Base-by-base conservation (phyloP, 805 yeast genomes). In the Metschnikowia borealis region DNA sequence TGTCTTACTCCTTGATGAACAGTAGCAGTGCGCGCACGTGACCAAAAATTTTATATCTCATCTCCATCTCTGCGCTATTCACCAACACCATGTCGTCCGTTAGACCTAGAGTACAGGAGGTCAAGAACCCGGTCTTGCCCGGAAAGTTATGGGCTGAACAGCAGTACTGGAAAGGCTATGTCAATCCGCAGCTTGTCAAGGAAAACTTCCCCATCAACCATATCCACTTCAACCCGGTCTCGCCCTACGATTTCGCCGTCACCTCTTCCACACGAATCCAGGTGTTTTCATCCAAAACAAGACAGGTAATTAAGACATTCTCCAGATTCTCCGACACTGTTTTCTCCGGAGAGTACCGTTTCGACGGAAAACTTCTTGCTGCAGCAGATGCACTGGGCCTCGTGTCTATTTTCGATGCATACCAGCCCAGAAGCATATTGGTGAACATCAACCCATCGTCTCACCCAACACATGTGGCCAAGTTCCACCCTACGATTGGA, bases 361-460 rank as follows among this genome's bases (percentile, higher is more conserved):
- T 79, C 50, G 99, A 94, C 64, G 99, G 99, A 49, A 87, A 89
- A 64, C 77, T 94, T 42, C 67, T 94, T 29, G 95, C 87, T 18
- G 97, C 97, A 4, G 95, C 96, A 61, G 99, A 94, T 71, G 96
- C 96, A 13, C 82, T 94, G 3, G 99, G 99, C 17, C 66, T 89
- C 50, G 96, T 94, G 13, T 95, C 95, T 55, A 84, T 91, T 8
- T 92, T 87, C 63, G 97, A 94, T 66, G 83, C 96, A 32, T 74
- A 79, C 49, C 85, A 82, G 57, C 90, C 96, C 39, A 76, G 96
- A 58, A 83, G 89, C 20, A 73, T 90, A 20, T 74, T 92, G 50
- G 87, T 92, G 35, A 83, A 94, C 20, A 75, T 94, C 45, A 81
- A 82, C 49, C 96, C 97, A 5, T 84, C 95, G 0, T 70, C 85